phyloP scores from a whole-genome alignment of 495 filamentous ascomycete genomes.

The Penicillium atrosanguineum region DNA sequence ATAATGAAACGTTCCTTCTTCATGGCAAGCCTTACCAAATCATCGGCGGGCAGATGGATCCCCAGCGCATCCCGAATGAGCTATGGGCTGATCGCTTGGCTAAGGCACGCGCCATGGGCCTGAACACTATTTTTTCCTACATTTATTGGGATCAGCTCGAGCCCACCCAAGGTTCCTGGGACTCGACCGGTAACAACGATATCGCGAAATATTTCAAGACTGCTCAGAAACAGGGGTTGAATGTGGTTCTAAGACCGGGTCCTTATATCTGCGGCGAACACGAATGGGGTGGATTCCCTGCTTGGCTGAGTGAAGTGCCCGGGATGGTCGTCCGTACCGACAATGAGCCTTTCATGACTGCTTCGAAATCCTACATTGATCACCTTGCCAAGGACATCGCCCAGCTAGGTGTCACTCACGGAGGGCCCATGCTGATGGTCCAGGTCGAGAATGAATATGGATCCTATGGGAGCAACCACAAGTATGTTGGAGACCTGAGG shows the following conservation, averaged over 20 bases:
- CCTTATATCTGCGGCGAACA: slow-evolving; percentile 49
- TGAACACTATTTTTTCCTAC: slow-evolving; percentile 50
- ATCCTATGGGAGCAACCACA: slow-evolving; percentile 40
- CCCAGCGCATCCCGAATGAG: slow-evolving; percentile 41
- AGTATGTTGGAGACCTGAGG: slow-evolving; percentile 32
- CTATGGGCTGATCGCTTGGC: slow-evolving; percentile 41
- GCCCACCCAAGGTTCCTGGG: slow-evolving; percentile 34
- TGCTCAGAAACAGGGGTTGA: slow-evolving; percentile 40
- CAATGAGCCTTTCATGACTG: slow-evolving; percentile 35
- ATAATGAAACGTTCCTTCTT: slow-evolving; percentile 37
- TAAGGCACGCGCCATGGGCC: slow-evolving; percentile 43
- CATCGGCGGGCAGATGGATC: slow-evolving; percentile 51
- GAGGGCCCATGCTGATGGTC: slow-evolving; percentile 46
- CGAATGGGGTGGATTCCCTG: slow-evolving; percentile 50
- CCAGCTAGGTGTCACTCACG: slow-evolving; percentile 33
- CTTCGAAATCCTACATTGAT: slow-evolving; percentile 32
- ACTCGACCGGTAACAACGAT: slow-evolving; percentile 29
- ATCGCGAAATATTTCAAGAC: slow-evolving; percentile 40
- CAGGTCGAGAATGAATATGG: slow-evolving; percentile 53
- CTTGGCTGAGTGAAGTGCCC: slow-evolving; percentile 38
- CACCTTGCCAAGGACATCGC: slow-evolving; percentile 32
- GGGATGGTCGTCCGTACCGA: slow-evolving; percentile 38
- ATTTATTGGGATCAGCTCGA: slow-evolving; percentile 48
- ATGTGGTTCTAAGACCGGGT: slow-evolving; percentile 42
- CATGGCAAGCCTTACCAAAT: slow-evolving; percentile 42